Base-by-base conservation (phyloP, 2,329 filamentous ascomycete species). In the Sphaceloma murrayae region DNA sequence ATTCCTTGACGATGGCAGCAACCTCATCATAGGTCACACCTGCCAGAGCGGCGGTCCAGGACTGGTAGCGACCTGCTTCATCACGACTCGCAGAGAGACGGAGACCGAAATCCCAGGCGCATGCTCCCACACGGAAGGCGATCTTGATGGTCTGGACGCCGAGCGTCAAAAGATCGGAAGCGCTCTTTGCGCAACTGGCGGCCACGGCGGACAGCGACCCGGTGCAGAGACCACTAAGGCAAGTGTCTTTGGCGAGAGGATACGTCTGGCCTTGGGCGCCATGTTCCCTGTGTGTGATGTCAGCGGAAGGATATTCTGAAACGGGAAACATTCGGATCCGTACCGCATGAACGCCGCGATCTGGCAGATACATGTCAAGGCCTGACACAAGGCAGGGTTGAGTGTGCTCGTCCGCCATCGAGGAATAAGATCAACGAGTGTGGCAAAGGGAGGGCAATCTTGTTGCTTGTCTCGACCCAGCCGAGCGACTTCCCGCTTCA, bases 61-160 rank as follows among this genome's bases (percentile, higher is more conserved):
- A 43, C 16, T 39, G 44, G n/a, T 46, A 46, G 14, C 24, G 34
- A 17, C 34, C 29, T 3, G 30, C 16, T 30, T 33, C 24, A 14
- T 47, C 38, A 8, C 22, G 36, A 14, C 18, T 43, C 22, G 18
- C 22, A n/a, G 34, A 17, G 11, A 47, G 22, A 24, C 36, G 29
- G 8, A 16, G 26, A 22, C 45, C 38, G 17, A 43, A 14, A 21
- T 43, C 36, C 36, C 40, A 32, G 3, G 40, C 30, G 13, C 16
- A 61, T 49, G 3, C 69, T 2, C 69, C 69, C 2, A 73, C 55
- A 0, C 69, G 59, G 46, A 74, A 72, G 2, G 72, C 65, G 1
- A 63, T 39, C 3, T 52, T 29, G 2, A 67, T 67, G 8, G 60
- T 56, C 22, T 69, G 45, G n/a, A 51, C 34, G 18, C 46, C 53